These are phyloP conservation scores for Thozetella sp. DNA, from an alignment of 495 filamentous ascomycete genomes.

Conservation along the genomic window DNA sequence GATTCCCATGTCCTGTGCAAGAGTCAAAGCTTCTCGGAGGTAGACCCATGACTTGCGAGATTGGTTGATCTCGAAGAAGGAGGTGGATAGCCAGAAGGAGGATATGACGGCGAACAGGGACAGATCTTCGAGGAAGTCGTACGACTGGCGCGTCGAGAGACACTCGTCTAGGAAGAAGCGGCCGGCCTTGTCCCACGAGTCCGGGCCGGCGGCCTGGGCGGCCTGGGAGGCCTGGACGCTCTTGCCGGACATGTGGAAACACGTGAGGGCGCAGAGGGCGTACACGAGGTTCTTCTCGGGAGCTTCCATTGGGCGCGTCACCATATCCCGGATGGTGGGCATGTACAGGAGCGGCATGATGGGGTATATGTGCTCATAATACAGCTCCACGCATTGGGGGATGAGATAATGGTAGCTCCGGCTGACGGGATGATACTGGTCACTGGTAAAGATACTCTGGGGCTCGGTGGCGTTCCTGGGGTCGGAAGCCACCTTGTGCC, in stretches of 20 bases:
- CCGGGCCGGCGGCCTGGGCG: slow-evolving; percentile 18
- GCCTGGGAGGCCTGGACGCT: slow-evolving; percentile 18
- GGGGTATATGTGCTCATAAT: slow-evolving; percentile 35
- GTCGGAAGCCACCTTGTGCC: slow-evolving; percentile 11
- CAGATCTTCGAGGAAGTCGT: slow-evolving; percentile 33
- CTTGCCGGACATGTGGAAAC: slow-evolving; percentile 34
- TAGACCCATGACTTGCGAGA: slow-evolving; percentile 56
- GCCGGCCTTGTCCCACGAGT: slow-evolving; percentile 30
- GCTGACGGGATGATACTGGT: slow-evolving; percentile 23
- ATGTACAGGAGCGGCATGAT: slow-evolving; percentile 37
- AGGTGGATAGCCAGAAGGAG: slow-evolving; percentile 32
- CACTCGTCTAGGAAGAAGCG: slow-evolving; percentile 35
- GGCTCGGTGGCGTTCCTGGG: slow-evolving; percentile 19
- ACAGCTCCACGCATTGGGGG: slow-evolving; percentile 32
- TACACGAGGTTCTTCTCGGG: slow-evolving; percentile 32
- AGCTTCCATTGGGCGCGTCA: slow-evolving; percentile 17
- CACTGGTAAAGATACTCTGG: slow-evolving; percentile 20
- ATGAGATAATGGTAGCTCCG: slow-evolving; percentile 28
- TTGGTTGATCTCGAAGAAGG: slow-evolving; percentile 34
- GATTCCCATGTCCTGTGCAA: slow-evolving; percentile 60
- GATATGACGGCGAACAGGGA: slow-evolving; percentile 28
- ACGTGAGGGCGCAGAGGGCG: slow-evolving; percentile 34
- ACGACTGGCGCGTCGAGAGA: slow-evolving; percentile 24
- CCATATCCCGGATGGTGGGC: slow-evolving; percentile 22
- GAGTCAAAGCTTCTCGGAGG: slow-evolving; percentile 61